Conservation (phyloP, 176 grass and related monocot species). For the Chrysopogon serrulatus region DNA sequence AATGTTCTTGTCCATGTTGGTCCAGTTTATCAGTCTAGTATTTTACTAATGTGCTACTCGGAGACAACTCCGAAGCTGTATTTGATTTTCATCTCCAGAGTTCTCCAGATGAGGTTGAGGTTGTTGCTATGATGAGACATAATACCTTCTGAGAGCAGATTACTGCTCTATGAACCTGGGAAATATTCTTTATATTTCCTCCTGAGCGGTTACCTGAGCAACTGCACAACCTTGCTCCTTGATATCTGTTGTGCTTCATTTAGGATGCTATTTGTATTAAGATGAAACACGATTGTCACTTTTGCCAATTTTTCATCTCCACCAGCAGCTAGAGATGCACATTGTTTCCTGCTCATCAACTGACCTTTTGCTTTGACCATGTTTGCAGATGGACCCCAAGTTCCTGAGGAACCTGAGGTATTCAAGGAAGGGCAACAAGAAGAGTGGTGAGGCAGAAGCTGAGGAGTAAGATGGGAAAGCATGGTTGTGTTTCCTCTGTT, state of each 20-base stretch:
- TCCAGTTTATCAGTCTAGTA: not conserved
- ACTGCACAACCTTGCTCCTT: not conserved
- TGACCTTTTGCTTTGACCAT: not conserved
- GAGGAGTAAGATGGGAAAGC: slow-evolving; percentile 24
- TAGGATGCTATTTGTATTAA: not conserved
- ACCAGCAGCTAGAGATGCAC: not conserved
- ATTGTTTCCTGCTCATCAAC: not conserved
- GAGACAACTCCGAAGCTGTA: not conserved
- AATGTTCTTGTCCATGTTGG: not conserved
- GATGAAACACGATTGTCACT: not conserved
- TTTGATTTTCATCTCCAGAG: not conserved
- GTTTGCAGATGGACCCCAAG: slow-evolving; percentile 63
- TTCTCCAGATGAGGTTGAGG: not conserved
- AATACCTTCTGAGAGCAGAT: not conserved
- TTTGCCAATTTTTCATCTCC: not conserved
- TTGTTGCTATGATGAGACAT: slow-evolving; percentile 47
- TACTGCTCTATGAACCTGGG: slow-evolving; percentile 36
- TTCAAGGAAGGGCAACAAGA: slow-evolving; percentile 65
- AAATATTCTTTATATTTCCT: slow-evolving; percentile 43
- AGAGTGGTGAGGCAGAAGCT: slow-evolving; percentile 25
- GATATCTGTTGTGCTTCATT: not conserved
- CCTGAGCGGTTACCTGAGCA: slow-evolving; percentile 93
- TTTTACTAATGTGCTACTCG: not conserved
- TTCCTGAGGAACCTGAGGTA: slow-evolving; percentile 73
- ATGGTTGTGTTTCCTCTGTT: not conserved